Base-by-base conservation (phyloP, 805 yeast species). In the Lipomyces orientalis region DNA sequence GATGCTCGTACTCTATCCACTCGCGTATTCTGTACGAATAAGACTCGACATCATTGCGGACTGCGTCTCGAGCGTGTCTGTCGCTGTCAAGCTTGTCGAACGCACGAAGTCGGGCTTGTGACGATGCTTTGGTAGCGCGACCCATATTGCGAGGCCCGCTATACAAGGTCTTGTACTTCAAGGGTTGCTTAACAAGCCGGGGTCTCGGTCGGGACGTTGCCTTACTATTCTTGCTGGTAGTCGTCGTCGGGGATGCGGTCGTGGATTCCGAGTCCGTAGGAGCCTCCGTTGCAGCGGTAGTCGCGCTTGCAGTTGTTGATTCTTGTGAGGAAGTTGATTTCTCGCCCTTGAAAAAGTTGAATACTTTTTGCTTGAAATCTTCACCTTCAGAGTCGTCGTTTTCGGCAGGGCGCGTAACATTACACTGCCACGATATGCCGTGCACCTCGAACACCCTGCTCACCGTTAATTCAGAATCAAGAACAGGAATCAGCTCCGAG, bases 31-130 rank as follows among this genome's bases (percentile, higher is more conserved):
- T 84, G 79, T 94, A 93, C 63, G 93, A 81, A n/a, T 85, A 79
- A 25, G 87, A 83, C 78, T 94, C 98, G 25, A 94, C 83, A 46
- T 82, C 79, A 77, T 93, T 94, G 71, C 86, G 84, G 37, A 85
- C 79, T 64, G 86, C 86, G 57, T 90, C 90, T 54, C 85, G 79
- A 62, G 81, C 78, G 35, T 80, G 78, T 63, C 90, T 82, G 62
- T 82, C 86, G 14, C 79, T 77, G 73, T 92, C 97, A 65, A 81
- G 81, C 29, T 76, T 75, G 65, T 86, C 87, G 76, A 89, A 81
- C 19, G 79, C 79, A 51, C 79, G 78, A 73, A 94, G 81, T 66
- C 86, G 87, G 4, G 78, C 73, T 35, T 79, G 77, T 8, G 88
- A 79, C 33, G 77, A 77, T 67, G 79, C 79, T 70, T 86, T 87